Conservation (phyloP, 768 basidiomycete genomes). For the Hygrocybe coccinea region DNA sequence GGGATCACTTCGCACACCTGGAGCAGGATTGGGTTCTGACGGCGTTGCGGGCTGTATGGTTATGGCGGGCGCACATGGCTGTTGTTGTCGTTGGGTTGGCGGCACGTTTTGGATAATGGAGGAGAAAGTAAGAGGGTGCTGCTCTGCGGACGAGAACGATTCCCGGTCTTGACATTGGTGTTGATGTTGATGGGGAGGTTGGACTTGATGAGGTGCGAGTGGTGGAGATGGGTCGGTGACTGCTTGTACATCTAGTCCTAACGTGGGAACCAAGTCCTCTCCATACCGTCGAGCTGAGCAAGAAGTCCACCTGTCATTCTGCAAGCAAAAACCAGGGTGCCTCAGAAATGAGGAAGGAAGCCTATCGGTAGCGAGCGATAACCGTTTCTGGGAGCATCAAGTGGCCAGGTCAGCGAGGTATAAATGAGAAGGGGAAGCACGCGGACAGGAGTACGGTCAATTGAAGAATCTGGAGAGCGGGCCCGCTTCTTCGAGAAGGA, state of each 20-base stretch:
- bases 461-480: slow-evolving; percentile 49
- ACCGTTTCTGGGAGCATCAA: slow-evolving; percentile 50
- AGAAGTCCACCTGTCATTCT: neutral
- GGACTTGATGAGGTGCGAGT: neutral
- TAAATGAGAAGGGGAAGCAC: neutral
- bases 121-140: too few relatives aligned
- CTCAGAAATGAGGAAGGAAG: neutral
- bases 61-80: too few relatives aligned
- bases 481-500: slow-evolving; percentile 47
- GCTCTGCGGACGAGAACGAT: too few relatives aligned
- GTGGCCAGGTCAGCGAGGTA: neutral
- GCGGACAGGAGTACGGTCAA: slow-evolving; percentile 54
- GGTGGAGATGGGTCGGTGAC: neutral
- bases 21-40: too few relatives aligned
- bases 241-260: neutral
- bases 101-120: too few relatives aligned
- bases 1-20: neutral
- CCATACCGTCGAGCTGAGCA: slow-evolving; percentile 40
- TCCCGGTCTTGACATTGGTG: neutral
- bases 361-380: slow-evolving; percentile 37
- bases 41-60: too few relatives aligned
- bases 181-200: neutral
- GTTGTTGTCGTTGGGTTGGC: too few relatives aligned
- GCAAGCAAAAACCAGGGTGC: neutral
- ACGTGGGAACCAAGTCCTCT: slow-evolving; percentile 64